phyloP scores from a whole-genome alignment of 73 alveolate genomes.

The Paramecium tetraurelia region DNA sequence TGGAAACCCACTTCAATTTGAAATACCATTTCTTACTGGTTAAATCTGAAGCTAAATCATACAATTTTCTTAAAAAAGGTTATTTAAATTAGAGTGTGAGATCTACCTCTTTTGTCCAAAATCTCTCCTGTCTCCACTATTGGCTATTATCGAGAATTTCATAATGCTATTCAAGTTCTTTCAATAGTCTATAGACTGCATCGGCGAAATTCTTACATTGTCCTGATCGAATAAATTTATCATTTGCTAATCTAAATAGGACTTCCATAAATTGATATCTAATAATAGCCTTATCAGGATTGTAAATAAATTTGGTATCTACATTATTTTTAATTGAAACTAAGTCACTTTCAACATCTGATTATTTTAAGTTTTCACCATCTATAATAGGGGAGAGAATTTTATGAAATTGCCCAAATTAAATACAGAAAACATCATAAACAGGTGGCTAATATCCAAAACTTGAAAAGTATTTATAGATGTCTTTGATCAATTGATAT shows the following conservation, averaged over 20 bases:
- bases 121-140: conserved; percentile 63
- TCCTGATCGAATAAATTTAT: conserved; percentile 63
- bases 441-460: conserved; percentile 16
- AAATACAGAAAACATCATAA: neutral
- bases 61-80: conserved; percentile 59
- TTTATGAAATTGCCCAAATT: conserved; percentile 43
- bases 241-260: conserved; percentile 65
- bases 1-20: conserved; percentile 59
- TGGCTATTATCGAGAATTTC: conserved; percentile 22
- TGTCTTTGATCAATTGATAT: conserved; percentile 53
- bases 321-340: conserved; percentile 14
- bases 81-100: conserved; percentile 37
- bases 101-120: conserved; percentile 71
- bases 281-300: conserved; percentile 65
- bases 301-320: neutral
- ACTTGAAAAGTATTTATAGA: conserved; percentile 47
- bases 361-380: neutral
- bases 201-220: conserved; percentile 43
- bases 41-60: conserved; percentile 48
- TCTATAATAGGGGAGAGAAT: neutral
- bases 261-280: conserved; percentile 70
- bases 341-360: neutral
- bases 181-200: conserved; percentile 64
- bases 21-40: conserved; percentile 1
- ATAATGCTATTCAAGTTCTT: conserved; percentile 29